A percentile compares a stretch with the other conserved stretches of the same genome.
phyloP scores from a whole-genome alignment of 2,329 filamentous ascomycete genomes.

The Aspergillus novoparasiticus region DNA sequence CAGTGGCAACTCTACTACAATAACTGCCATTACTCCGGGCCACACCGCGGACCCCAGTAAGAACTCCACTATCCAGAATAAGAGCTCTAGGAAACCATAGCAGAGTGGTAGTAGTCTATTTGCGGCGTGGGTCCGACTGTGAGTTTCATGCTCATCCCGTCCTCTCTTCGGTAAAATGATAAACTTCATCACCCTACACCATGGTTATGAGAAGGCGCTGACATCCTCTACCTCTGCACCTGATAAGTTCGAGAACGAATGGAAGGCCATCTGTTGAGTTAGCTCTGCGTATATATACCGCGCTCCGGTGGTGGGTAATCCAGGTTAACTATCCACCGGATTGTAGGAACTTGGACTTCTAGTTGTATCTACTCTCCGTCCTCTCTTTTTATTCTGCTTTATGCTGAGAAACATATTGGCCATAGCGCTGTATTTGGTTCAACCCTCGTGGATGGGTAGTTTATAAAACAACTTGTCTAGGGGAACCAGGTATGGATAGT shows the following conservation, averaged over 20 bases:
- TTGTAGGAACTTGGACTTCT: neutral
- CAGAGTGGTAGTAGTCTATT: neutral
- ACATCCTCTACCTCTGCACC: constrained; percentile 5
- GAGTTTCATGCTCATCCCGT: neutral
- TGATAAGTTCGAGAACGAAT: constrained; percentile 14
- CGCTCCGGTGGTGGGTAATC: neutral
- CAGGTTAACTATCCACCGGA: neutral
- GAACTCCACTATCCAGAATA: neutral
- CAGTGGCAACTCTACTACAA: neutral
- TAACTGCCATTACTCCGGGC: neutral
- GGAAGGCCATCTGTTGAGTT: neutral
- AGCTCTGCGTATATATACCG: neutral
- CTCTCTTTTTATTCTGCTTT: neutral
- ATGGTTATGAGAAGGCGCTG: constrained; percentile 32
- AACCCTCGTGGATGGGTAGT: neutral
- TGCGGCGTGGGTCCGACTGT: neutral
- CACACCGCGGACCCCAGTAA: neutral
- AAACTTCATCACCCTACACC: constrained; percentile 59
- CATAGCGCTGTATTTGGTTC: neutral
- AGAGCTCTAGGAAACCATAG: neutral
- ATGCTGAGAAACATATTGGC: neutral
- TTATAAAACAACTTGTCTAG: neutral
- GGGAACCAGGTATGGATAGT: neutral
- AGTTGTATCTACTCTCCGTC: neutral
- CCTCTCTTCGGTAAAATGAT: neutral